Conservation (phyloP, 345 rosid species). For the Gossypioides kirkii region DNA sequence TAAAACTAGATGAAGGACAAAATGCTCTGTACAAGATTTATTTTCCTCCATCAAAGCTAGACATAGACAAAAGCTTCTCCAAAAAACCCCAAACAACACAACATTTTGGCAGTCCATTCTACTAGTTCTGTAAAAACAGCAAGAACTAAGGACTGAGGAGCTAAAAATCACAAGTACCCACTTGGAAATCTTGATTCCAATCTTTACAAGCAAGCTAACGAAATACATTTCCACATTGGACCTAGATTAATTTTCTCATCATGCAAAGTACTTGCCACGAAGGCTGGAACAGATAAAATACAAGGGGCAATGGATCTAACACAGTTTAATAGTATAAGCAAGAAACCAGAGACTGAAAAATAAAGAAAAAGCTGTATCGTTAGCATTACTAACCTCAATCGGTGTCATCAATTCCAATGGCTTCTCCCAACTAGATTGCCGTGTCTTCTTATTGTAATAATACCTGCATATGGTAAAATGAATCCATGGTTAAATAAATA, state of each 20-base stretch:
- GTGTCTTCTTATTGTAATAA: constrained; percentile 80
- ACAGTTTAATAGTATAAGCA: neutral
- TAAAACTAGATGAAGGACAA: neutral
- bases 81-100: neutral
- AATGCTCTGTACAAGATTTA: neutral
- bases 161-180: neutral
- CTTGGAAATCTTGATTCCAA: neutral
- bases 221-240: neutral
- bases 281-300: neutral
- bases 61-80: neutral
- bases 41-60: neutral
- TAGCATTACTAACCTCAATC: constrained; percentile 61
- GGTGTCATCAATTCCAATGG: constrained; percentile 90
- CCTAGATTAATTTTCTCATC: neutral
- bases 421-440: constrained; percentile 88
- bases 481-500: constrained; percentile 1
- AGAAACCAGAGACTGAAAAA: constrained; percentile 1
- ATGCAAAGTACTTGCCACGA: neutral
- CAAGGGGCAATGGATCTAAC: neutral
- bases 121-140: neutral
- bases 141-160: neutral
- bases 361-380: neutral
- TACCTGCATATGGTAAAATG: constrained; percentile 42
- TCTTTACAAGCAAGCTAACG: constrained; percentile 4
- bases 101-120: neutral